phyloP scores from a whole-genome alignment of 1,139 yeast genomes.

The Candida sanyaensis region DNA sequence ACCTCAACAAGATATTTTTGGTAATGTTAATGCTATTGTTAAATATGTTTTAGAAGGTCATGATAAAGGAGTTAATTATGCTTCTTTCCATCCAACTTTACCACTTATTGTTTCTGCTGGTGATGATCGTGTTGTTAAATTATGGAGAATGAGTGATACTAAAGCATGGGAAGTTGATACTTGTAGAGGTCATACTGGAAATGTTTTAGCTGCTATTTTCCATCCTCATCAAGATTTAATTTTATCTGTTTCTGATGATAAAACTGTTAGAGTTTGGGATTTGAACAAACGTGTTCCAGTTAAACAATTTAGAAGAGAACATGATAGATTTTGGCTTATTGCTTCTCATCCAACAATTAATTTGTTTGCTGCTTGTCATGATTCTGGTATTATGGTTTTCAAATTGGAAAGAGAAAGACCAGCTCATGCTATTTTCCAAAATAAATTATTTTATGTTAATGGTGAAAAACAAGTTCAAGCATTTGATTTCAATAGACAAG shows the following conservation, averaged over 20 bases:
- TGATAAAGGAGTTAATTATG: constrained; percentile 98
- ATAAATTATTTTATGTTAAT: constrained; percentile 72
- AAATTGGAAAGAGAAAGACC: constrained; percentile 98
- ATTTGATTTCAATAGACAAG: constrained; percentile 64
- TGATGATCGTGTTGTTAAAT: constrained; percentile 91
- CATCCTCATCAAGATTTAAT: constrained; percentile 94
- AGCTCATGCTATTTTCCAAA: constrained; percentile 74
- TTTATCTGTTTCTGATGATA: constrained; percentile 93
- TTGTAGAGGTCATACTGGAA: constrained; percentile 95
- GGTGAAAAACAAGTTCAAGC: constrained; percentile 84
- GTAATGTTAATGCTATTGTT: constrained; percentile 90
- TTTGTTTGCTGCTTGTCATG: constrained; percentile 95
- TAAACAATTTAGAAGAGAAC: constrained; percentile 91
- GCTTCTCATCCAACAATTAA: constrained; percentile 88
- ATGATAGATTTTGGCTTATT: constrained; percentile 93
- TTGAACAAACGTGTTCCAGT: constrained; percentile 90
- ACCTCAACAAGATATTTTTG: constrained; percentile 90
- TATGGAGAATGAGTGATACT: constrained; percentile 98
- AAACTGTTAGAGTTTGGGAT: constrained; percentile 98
- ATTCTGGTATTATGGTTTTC: constrained; percentile 97
- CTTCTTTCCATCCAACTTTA: constrained; percentile 93
- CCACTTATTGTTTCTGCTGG: constrained; percentile 96
- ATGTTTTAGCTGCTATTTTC: constrained; percentile 85
- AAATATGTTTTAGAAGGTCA: constrained; percentile 97
- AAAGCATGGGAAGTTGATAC: constrained; percentile 99